Conservation (phyloP, 345 rosid genomes). For the Camelina neglecta region DNA sequence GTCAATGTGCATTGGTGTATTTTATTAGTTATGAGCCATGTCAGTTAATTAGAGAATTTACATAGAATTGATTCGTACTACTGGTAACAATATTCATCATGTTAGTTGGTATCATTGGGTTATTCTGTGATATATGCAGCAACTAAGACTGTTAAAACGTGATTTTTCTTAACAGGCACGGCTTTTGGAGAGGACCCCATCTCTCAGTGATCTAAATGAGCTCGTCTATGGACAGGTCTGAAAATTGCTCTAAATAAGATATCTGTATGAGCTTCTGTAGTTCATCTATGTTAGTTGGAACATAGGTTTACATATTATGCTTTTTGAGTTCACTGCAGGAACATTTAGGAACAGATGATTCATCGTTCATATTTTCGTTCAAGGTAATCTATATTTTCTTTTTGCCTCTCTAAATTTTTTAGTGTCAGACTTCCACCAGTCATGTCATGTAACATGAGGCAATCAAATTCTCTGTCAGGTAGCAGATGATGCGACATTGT, state of each 20-base stretch:
- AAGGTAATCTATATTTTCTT: slow-evolving; percentile 59
- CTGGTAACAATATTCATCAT: background rate
- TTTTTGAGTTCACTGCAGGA: slow-evolving; percentile 55
- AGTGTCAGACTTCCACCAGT: slow-evolving; percentile 30
- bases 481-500: slow-evolving; percentile 87
- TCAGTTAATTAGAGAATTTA: background rate
- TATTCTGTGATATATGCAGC: slow-evolving; percentile 28
- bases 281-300: slow-evolving; percentile 7
- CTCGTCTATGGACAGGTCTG: slow-evolving; percentile 93
- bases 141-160: slow-evolving; percentile 21
- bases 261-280: slow-evolving; percentile 25
- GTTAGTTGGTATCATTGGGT: slow-evolving; percentile 7
- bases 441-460: slow-evolving; percentile 1
- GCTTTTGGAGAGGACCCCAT: slow-evolving; percentile 87
- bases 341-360: slow-evolving; percentile 89
- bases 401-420: background rate
- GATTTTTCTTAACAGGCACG: slow-evolving; percentile 60
- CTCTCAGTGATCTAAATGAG: slow-evolving; percentile 92
- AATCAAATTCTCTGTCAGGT: slow-evolving; percentile 55
- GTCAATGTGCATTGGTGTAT: background rate
- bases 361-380: slow-evolving; percentile 80
- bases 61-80: background rate
- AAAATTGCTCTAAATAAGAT: slow-evolving; percentile 18
- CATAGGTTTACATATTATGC: slow-evolving; percentile 18
- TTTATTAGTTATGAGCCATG: slow-evolving; percentile 16